Evolutionary conservation across 805 yeast genomes (phyloP), one percentile per base, ranked within the genome.

Genomic region (Grigorovia humatica): DNA sequence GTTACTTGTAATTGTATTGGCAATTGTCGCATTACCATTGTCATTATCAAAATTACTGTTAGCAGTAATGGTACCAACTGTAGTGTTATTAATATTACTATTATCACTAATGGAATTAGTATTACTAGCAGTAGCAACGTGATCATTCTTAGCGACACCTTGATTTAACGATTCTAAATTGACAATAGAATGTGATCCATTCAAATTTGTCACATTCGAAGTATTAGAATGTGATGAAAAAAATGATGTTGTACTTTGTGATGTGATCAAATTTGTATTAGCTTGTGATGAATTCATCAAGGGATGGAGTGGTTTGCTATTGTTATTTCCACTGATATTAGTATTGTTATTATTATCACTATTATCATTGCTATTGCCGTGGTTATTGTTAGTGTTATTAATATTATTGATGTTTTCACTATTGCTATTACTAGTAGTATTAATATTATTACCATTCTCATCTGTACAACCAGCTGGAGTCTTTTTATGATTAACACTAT

Each of bases 401-500:
- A 27, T 52, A 20, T 19, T 42, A 3, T 7, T 32, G 3, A 17
- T 38, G 11, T 42, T 12, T 11, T 17, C 12, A 3, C 5, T 30
- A 11, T 44, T 19, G 35, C 8, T 27, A 23, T 54, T 23, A 4
- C 47, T 20, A 42, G 7, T 41, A 40, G 48, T 52, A 38, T 23
- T 20, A 13, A 15, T 20, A 7, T 47, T 47, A 15, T 50, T 9
- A n/a, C n/a, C 7, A 19, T 18, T 27, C 18, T 29, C 27, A n/a
- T 18, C 38, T 6, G n/a, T 18, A n/a, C 12, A 2, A n/a, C 20
- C 19, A 5, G 27, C 35, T 5, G 58, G 52, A 27, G 47, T 51
- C 42, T 52, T 54, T 7, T 59, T 53, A n/a, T 59, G 57, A 17
- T 54, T 51, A 9, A 56, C 52, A 47, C 66, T 62, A 12, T 56